Evolutionary conservation across 768 basidiomycete genomes (phyloP), one percentile per base, ranked within the genome.

Genomic region (Russula brevipes): DNA sequence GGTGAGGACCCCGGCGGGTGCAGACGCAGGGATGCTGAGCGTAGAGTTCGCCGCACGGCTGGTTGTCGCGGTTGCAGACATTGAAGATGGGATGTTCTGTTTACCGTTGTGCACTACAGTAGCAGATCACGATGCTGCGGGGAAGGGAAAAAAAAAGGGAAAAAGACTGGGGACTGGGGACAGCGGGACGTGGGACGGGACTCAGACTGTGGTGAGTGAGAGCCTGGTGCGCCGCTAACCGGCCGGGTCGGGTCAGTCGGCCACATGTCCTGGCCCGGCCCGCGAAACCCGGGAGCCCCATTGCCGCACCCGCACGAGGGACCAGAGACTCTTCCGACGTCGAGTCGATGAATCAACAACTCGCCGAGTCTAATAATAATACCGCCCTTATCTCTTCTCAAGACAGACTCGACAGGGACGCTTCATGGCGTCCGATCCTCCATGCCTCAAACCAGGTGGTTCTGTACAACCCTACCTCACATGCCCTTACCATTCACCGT

Each of bases 381-480:
- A 45, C 53, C 30, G 70, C 72, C 12, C 57, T 72, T 4, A 65
- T 69, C 4, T 66, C 69, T 19, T 51, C 69, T 7, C 57, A 45
- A 36, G 60, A 53, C 38, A 42, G 46, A 12, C 54, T 44, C 31
- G 61, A 55, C 35, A 52, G 54, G 41, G 73, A 72, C 33, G 63
- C 67, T 0, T 76, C 84, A 60, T 93, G 91, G 91, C 87, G 82
- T 58, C 86, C 90, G 1, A 91, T 94, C 64, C 78, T 92, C 17
- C 90, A 91, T 51, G 81, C 82, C n/a, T 86, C 88, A 0, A 89
- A 91, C 73, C 90, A 93, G 69, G 86, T 94, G 41, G 92, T 94
- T 16, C 80, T 94, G 8, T 94, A 93, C 76, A 91, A 94, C 71
- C 86, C 92, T 0, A 86, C 82, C 2, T 91, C 88, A 1, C 91